Conservation (phyloP, 129 eudicot species). For the Kitagawia praeruptora region DNA sequence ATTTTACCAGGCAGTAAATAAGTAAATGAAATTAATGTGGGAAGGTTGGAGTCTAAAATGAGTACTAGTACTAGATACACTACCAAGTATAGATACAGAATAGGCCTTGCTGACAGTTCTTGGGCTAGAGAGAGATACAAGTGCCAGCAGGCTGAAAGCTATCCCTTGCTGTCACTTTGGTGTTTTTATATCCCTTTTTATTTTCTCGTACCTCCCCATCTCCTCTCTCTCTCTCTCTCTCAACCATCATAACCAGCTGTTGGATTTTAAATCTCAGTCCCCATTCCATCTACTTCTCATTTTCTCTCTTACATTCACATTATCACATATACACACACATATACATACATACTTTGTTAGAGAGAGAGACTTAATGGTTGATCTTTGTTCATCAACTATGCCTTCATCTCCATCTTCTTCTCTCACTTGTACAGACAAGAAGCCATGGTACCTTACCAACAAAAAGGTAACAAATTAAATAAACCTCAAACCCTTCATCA, state of each 20-base stretch:
- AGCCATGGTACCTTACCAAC: slow-evolving; percentile 88
- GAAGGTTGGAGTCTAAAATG: neutral
- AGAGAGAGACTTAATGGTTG: slow-evolving; percentile 29
- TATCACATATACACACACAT: slow-evolving; percentile 2
- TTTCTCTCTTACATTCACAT: slow-evolving; percentile 4
- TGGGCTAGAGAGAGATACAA: slow-evolving; percentile 24
- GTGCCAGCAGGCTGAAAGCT: slow-evolving; percentile 78
- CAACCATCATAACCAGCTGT: slow-evolving; percentile 2
- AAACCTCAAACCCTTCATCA: neutral
- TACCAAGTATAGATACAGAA: neutral
- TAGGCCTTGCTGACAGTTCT: neutral
- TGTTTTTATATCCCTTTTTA: neutral
- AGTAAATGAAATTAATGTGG: neutral
- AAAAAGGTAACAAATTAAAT: slow-evolving; percentile 42
- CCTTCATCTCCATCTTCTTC: slow-evolving; percentile 42
- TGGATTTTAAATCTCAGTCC: slow-evolving; percentile 19
- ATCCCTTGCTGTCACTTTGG: slow-evolving; percentile 62
- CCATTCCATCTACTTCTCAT: slow-evolving; percentile 13
- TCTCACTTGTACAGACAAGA: slow-evolving; percentile 54
- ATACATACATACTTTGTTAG: neutral
- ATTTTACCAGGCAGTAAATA: neutral
- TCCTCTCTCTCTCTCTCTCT: slow-evolving; percentile 16
- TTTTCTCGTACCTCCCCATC: slow-evolving; percentile 12
- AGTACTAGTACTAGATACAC: neutral
- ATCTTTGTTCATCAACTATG: slow-evolving; percentile 38